Evolutionary conservation across 2,329 filamentous ascomycete species (phyloP).

Genomic region (Ophiocordyceps camponoti-saundersi): DNA sequence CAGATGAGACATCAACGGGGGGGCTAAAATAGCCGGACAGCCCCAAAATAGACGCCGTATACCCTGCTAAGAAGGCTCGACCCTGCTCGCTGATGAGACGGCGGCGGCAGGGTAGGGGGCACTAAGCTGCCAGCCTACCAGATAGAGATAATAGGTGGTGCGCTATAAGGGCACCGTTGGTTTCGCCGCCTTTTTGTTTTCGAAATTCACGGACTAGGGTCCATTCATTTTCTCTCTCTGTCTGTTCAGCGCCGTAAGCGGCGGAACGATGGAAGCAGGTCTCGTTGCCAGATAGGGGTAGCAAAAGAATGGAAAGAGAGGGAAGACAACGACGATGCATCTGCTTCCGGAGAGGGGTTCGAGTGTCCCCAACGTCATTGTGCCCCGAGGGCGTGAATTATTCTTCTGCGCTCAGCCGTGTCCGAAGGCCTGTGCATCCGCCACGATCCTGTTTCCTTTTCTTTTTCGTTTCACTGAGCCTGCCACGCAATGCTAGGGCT

Average conservation of each 20-base stretch:
- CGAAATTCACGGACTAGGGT: no score
- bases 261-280: no score
- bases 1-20: not conserved
- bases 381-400: not conserved
- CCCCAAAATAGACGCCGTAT: not conserved
- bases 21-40: not conserved
- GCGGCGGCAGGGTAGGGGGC: not conserved
- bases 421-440: not conserved
- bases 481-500: not conserved
- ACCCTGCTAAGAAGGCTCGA: not conserved
- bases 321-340: no score
- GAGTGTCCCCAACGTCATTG: not conserved
- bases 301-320: no score
- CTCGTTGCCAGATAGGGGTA: no score
- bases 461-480: not conserved
- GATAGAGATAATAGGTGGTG: no score
- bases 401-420: not conserved
- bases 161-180: no score
- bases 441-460: not conserved
- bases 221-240: no score
- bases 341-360: no score
- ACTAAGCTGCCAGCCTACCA: not conserved
- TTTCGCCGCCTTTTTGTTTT: no score
- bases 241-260: no score
- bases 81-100: no score